Conservation (phyloP, 495 filamentous ascomycete genomes). For the Penicillium turbatum region DNA sequence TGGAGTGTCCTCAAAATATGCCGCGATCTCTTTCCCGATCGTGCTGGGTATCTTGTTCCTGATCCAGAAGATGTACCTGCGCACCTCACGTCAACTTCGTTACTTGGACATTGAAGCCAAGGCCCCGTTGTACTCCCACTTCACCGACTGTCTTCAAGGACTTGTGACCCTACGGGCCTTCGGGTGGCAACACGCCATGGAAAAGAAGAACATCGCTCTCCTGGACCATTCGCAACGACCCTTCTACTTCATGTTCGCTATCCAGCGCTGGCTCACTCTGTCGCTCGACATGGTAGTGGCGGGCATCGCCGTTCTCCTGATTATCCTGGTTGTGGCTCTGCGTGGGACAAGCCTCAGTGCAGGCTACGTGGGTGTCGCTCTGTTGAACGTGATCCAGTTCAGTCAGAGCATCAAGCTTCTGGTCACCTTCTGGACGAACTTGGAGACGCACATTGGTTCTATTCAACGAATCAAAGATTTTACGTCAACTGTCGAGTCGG, state of each 20-base stretch:
- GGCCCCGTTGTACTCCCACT: conserved; percentile 55
- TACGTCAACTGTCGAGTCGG: conserved; percentile 43
- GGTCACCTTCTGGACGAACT: conserved; percentile 53
- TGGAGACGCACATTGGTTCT: conserved; percentile 56
- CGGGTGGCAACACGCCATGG: conserved; percentile 47
- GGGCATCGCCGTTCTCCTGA: conserved; percentile 45
- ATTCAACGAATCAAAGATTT: conserved; percentile 57
- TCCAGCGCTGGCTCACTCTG: conserved; percentile 51
- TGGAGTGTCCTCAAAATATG: conserved; percentile 43
- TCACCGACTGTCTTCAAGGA: conserved; percentile 51
- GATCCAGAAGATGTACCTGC: conserved; percentile 58
- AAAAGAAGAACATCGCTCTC: conserved; percentile 42
- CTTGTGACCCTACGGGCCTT: conserved; percentile 54
- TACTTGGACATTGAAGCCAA: conserved; percentile 60
- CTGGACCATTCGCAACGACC: conserved; percentile 58
- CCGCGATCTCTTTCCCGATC: conserved; percentile 49
- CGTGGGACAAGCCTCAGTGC: conserved; percentile 39
- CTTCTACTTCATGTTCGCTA: conserved; percentile 54
- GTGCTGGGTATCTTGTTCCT: conserved; percentile 46
- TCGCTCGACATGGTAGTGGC: conserved; percentile 49
- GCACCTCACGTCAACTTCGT: conserved; percentile 61
- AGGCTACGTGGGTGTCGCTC: conserved; percentile 53
- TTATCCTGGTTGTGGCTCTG: conserved; percentile 42
- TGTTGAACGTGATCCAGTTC: conserved; percentile 55
- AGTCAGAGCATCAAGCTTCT: conserved; percentile 48